Percentiles rank a stretch among this genome's conserved stretches.
Evolutionary conservation across 345 rosid species (phyloP).

Genomic region (Chamaenerion angustifolium): DNA sequence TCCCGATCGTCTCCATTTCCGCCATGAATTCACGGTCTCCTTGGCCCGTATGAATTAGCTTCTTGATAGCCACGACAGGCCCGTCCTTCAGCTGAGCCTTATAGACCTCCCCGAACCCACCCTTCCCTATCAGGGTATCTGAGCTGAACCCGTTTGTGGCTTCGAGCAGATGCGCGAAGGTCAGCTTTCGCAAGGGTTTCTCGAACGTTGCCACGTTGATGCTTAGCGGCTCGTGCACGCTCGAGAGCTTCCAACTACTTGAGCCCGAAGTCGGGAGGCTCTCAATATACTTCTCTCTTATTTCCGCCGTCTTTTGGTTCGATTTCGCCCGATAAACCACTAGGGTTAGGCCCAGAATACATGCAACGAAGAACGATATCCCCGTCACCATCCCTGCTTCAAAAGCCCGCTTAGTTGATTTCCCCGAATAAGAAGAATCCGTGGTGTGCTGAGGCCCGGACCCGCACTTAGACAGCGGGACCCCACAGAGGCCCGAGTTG

Average conservation of each 20-base stretch:
- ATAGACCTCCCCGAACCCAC: constrained; percentile 98
- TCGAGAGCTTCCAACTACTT: constrained; percentile 87
- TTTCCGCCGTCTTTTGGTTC: constrained; percentile 39
- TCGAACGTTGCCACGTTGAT: constrained; percentile 86
- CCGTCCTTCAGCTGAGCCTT: constrained; percentile 78
- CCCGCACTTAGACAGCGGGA: constrained; percentile 61
- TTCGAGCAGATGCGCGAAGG: constrained; percentile 82
- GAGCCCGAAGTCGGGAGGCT: constrained; percentile 89
- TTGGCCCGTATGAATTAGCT: constrained; percentile 82
- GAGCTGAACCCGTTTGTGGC: constrained; percentile 97
- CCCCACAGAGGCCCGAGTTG: constrained; percentile 93
- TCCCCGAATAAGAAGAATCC: constrained; percentile 8
- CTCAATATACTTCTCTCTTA: constrained; percentile 71
- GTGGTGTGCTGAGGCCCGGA: constrained; percentile 13
- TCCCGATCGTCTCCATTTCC: constrained; percentile 97
- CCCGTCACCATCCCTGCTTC: constrained; percentile 52
- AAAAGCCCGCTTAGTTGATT: constrained; percentile 28
- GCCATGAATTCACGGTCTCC: constrained; percentile 99
- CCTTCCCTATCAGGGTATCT: constrained; percentile 82
- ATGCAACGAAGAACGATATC: constrained; percentile 42
- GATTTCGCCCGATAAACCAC: constrained; percentile 49
- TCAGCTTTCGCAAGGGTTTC: constrained; percentile 76
- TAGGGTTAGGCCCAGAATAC: constrained; percentile 42
- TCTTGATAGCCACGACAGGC: constrained; percentile 79
- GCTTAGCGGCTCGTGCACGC: constrained; percentile 79